Evolutionary conservation across 495 filamentous ascomycete genomes (phyloP), one percentile per base, ranked within the genome.

Genomic region (Aspergillus kassunensis): DNA sequence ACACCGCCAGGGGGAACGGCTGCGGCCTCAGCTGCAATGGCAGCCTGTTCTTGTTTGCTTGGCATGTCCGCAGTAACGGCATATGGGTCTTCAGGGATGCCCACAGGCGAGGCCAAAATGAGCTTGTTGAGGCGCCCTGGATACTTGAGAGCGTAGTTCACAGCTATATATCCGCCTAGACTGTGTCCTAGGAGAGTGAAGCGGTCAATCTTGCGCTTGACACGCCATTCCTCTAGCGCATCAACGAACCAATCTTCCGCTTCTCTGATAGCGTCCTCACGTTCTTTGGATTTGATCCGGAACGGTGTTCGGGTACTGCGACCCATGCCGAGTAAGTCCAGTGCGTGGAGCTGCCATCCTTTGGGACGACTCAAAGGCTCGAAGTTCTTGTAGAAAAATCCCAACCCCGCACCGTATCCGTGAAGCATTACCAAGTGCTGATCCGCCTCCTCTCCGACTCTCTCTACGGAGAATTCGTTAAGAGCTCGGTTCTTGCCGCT

Each of bases 341-440:
- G 73, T 3, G 92, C 89, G 64, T 89, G 96, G 16, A 98, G 68
- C 62, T 88, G 90, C 92, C 92, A 96, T 13, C 90, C 90, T 45
- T 77, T 72, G 3, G 81, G 66, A 10, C 90, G 82, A 49, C 81
- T 90, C 33, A 98, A 69, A 5, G 83, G 82, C 63, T 97, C 93
- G 49, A 95, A 97, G 61, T 97, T 97, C 67, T 91, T 89, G 73
- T 97, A 98, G 74, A 96, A 98, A 64, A 97, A 97, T 4, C 90
- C 93, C 3, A 98, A 73, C 0, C 93, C 93, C 1, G 93, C 93
- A 33, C 95, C 95, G 67, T 97, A 97, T 31, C 93, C 93, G 63
- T 98, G 93, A 11, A 98, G 75, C 85, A 98, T 96, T 18, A 98
- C 91, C n/a, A 98, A 75, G 50, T 91, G 91, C 44, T 91, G 82